Conservation (phyloP, 495 filamentous ascomycete genomes). For the Symbiotaphrina buchneri region DNA sequence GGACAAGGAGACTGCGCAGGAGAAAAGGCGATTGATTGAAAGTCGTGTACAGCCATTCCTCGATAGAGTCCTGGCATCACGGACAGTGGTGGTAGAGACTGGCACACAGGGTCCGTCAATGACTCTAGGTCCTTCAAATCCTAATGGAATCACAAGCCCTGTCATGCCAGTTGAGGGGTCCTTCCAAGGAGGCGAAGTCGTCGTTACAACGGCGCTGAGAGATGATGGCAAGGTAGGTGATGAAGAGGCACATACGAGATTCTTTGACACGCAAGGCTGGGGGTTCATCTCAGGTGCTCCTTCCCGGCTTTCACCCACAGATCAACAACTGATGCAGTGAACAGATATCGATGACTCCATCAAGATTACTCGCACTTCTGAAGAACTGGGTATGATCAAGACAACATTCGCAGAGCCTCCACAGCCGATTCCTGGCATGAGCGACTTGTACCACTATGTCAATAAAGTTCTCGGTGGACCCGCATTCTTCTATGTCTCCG, state of each 20-base stretch:
- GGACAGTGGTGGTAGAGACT: constrained; percentile 35
- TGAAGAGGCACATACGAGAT: constrained; percentile 33
- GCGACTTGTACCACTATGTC: constrained; percentile 51
- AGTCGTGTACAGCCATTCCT: constrained; percentile 54
- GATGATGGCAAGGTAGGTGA: constrained; percentile 16
- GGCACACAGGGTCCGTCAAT: constrained; percentile 18
- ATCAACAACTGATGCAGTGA: not conserved
- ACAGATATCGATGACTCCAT: constrained; percentile 89
- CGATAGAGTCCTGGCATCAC: constrained; percentile 46
- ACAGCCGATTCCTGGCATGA: constrained; percentile 54
- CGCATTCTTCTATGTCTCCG: constrained; percentile 82
- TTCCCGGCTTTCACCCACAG: not conserved
- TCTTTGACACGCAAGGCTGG: constrained; percentile 65
- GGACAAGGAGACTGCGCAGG: constrained; percentile 32
- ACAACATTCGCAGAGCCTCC: constrained; percentile 66
- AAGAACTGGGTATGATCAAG: constrained; percentile 53
- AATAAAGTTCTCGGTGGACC: constrained; percentile 32
- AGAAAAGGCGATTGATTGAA: constrained; percentile 41
- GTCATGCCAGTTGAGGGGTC: constrained; percentile 18
- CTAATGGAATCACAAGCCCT: constrained; percentile 31
- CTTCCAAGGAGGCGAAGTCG: constrained; percentile 8
- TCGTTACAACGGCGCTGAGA: constrained; percentile 15
- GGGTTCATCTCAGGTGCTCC: constrained; percentile 47
- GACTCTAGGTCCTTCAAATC: constrained; percentile 42
- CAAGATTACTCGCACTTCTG: constrained; percentile 67